Conservation (phyloP, 495 filamentous ascomycete species). For the Daldinia caldariorum region DNA sequence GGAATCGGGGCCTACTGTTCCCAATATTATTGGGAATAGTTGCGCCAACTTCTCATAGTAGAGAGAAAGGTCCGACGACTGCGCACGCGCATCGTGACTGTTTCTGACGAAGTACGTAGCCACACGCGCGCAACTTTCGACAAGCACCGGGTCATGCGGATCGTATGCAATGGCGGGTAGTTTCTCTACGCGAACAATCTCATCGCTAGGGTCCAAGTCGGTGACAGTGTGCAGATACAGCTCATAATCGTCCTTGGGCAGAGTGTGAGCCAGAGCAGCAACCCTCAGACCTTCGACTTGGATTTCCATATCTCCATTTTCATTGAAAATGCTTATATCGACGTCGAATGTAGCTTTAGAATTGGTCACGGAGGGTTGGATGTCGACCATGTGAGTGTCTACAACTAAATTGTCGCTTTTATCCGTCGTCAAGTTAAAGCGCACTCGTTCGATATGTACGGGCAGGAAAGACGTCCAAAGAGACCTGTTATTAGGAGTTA, state of each 20-base stretch:
- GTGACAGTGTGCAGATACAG: conserved; percentile 55
- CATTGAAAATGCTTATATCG: conserved; percentile 53
- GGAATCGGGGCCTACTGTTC: conserved; percentile 11
- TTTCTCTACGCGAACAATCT: conserved; percentile 42
- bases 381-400: conserved; percentile 49
- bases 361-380: conserved; percentile 34
- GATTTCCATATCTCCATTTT: conserved; percentile 49
- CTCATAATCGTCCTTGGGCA: conserved; percentile 55
- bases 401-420: conserved; percentile 44
- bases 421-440: conserved; percentile 52
- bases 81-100: background rate
- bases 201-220: conserved; percentile 54
- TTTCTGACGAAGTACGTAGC: conserved; percentile 46
- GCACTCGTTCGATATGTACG: conserved; percentile 45
- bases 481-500: conserved; percentile 34
- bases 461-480: conserved; percentile 60
- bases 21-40: conserved; percentile 21
- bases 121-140: conserved; percentile 53
- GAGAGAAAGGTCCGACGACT: background rate
- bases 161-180: background rate
- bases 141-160: conserved; percentile 34
- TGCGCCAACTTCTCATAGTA: conserved; percentile 17
- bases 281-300: conserved; percentile 55
- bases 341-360: conserved; percentile 49
- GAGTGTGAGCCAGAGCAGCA: conserved; percentile 49